Base-by-base conservation (phyloP, 371 early-diverging fungal genomes). In the Mortierella polycephala region DNA sequence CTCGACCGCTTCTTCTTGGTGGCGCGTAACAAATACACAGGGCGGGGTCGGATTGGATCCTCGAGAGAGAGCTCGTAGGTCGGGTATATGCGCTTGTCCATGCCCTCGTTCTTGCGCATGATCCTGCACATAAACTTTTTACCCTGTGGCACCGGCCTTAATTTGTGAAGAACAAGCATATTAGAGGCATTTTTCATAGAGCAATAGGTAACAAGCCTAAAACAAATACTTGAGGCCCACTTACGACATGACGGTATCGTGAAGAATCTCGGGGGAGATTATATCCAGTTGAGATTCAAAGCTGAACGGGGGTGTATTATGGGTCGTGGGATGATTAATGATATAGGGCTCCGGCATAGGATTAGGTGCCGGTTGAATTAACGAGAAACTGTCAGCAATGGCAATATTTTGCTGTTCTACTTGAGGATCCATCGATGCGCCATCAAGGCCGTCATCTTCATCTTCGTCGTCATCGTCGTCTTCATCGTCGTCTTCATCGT, bases 51-150 rank as follows among this genome's bases (percentile, higher is more conserved):
- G 40, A 74, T 57, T 7, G 71, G 75, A 47, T 91, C 87, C 64
- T 96, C 94, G 18, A 93, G 83, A 61, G 71, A 91, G 13, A 96
- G 74, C 59, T 94, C 91, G 66, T 95, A 95, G 42, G 83, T 84
- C 7, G 94, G 94, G 60, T 90, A 87, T 23, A 93, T 71, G 3
- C 79, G 63, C 75, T 89, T 90, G 58, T 91, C 91, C 37, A 92
- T 68, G 1, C 91, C 89, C 53, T 91, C 92, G 66, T 88, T 88
- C 58, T 85, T 85, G 20, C 96, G 90, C 12, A 86, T 83, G 64
- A 96, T 93, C 46, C 88, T 85, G 82, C 96, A 96, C 62, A 89
- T 86, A 63, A 94, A 85, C 54, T 90, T 88, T 65, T 87, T 85
- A 57, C 93, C 92, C 62, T 90, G 87, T 30, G 92, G 90, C 60